A percentile compares a stretch with the other conserved stretches of the same genome.
phyloP scores from a whole-genome alignment of 768 basidiomycete genomes.

The Cystobasidium onofrii region DNA sequence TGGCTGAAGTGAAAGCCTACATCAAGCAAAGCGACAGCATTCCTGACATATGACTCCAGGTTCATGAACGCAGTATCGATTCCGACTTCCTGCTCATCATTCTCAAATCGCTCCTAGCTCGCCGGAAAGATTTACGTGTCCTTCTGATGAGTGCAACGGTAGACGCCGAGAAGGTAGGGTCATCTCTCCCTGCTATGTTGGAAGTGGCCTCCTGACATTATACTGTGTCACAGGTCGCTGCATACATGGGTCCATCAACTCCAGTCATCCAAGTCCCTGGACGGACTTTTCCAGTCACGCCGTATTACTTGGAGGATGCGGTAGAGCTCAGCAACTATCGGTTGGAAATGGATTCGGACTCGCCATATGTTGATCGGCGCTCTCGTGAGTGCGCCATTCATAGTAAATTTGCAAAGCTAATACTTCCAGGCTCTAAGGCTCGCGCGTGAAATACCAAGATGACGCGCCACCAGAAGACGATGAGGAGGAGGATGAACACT shows the following conservation, averaged over 20 bases:
- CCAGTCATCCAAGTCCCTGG: constrained; percentile 83
- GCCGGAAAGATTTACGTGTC: constrained; percentile 77
- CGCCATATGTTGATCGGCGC: constrained; percentile 54
- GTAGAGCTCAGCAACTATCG: constrained; percentile 57
- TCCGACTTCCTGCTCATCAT: constrained; percentile 94
- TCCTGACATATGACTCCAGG: constrained; percentile 48
- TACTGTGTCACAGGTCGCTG: constrained; percentile 52
- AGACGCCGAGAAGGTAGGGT: constrained; percentile 50
- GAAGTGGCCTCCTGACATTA: neutral
- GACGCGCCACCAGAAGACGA: constrained; percentile 47
- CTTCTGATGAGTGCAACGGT: constrained; percentile 95
- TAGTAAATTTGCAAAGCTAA: constrained; percentile 44
- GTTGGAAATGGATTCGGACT: constrained; percentile 46
- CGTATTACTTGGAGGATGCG: constrained; percentile 80
- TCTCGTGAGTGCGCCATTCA: neutral
- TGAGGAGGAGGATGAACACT: constrained; percentile 47
- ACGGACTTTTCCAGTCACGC: constrained; percentile 84
- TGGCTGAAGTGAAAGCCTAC: no score
- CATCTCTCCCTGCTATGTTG: neutral
- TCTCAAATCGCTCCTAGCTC: constrained; percentile 67
- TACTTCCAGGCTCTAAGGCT: neutral
- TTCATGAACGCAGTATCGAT: constrained; percentile 94
- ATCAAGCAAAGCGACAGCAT: neutral
- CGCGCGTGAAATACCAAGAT: neutral
- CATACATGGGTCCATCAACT: constrained; percentile 65